These are phyloP conservation scores for Apocynum venetum DNA, from an alignment of 257 asterid species.

Conservation along the genomic window DNA sequence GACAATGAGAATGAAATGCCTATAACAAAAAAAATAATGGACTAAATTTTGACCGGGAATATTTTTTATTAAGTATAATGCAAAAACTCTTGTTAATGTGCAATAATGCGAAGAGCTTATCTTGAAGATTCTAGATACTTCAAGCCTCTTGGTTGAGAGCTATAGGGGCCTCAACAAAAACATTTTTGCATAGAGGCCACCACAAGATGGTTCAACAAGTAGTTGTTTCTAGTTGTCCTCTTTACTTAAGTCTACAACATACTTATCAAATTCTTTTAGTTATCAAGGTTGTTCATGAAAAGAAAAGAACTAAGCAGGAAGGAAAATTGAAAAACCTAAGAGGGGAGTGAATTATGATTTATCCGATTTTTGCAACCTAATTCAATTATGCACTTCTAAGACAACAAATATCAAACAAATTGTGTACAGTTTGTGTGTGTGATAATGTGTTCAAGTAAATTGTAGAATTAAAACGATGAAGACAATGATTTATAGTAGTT, in stretches of 20 bases:
- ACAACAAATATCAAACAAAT: too few species aligned
- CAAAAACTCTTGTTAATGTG: slow-evolving; percentile 21
- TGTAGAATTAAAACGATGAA: too few species aligned
- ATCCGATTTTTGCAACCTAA: too few species aligned
- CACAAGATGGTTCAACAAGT: slow-evolving; percentile 3
- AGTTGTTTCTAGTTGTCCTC: slow-evolving; percentile 3
- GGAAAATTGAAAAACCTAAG: too few species aligned
- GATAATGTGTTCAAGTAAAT: too few species aligned
- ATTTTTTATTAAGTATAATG: slow-evolving; percentile 18
- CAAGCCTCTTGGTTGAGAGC: slow-evolving; percentile 13
- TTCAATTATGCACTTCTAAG: too few species aligned
- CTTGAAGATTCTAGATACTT: slow-evolving; percentile 14
- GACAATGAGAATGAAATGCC: slow-evolving; percentile 12
- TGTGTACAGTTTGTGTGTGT: too few species aligned
- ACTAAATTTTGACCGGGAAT: slow-evolving; percentile 14
- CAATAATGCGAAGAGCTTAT: slow-evolving; percentile 20
- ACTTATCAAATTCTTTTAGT: neutral
- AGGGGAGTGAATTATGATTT: too few species aligned
- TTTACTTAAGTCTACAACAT: neutral
- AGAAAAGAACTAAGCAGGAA: too few species aligned
- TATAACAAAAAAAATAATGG: slow-evolving; percentile 17
- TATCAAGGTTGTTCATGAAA: neutral
- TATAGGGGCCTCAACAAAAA: slow-evolving; percentile 1
- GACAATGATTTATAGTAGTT: too few species aligned
- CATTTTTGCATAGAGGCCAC: slow-evolving; percentile 3